A percentile compares a stretch with the other conserved stretches of the same genome.
phyloP scores from a whole-genome alignment of 2,329 filamentous ascomycete genomes.

The Coniochaeta ligniaria region DNA sequence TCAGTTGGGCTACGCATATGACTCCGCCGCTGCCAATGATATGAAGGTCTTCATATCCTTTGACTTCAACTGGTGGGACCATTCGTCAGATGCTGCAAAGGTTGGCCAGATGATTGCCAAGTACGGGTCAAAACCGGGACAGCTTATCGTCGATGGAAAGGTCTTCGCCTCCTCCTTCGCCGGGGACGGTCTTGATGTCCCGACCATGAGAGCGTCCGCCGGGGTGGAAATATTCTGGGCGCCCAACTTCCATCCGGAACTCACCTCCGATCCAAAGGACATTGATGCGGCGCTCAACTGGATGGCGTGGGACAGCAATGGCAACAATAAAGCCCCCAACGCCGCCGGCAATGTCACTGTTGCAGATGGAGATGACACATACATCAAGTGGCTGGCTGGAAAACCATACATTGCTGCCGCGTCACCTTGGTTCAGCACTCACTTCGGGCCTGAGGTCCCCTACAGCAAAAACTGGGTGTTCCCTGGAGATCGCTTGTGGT shows the following conservation, averaged over 20 bases:
- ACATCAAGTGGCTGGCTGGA: constrained; percentile 23
- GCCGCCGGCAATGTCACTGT: constrained; percentile 30
- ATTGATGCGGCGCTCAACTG: constrained; percentile 41
- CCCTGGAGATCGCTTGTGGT: constrained; percentile 53
- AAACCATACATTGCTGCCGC: constrained; percentile 46
- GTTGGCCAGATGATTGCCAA: constrained; percentile 37
- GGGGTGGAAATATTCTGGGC: constrained; percentile 38
- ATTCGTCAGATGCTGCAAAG: constrained; percentile 22
- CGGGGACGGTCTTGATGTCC: constrained; percentile 37
- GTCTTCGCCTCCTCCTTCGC: constrained; percentile 47
- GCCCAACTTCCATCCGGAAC: constrained; percentile 39
- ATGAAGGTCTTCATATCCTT: constrained; percentile 52
- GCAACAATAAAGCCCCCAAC: constrained; percentile 41
- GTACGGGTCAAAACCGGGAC: constrained; percentile 33
- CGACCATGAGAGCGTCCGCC: constrained; percentile 31
- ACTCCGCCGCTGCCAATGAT: constrained; percentile 35
- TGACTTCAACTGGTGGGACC: constrained; percentile 43
- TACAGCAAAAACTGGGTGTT: constrained; percentile 57
- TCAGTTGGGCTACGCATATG: constrained; percentile 41
- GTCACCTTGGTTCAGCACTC: constrained; percentile 55
- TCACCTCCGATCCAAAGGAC: constrained; percentile 23
- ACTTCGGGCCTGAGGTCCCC: constrained; percentile 45
- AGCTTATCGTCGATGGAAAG: constrained; percentile 40
- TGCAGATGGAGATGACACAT: constrained; percentile 26
- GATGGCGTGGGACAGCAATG: constrained; percentile 37